Evolutionary conservation across 345 rosid species (phyloP), one percentile per base, ranked within the genome.

Genomic region (Eutrema yunnanense): DNA sequence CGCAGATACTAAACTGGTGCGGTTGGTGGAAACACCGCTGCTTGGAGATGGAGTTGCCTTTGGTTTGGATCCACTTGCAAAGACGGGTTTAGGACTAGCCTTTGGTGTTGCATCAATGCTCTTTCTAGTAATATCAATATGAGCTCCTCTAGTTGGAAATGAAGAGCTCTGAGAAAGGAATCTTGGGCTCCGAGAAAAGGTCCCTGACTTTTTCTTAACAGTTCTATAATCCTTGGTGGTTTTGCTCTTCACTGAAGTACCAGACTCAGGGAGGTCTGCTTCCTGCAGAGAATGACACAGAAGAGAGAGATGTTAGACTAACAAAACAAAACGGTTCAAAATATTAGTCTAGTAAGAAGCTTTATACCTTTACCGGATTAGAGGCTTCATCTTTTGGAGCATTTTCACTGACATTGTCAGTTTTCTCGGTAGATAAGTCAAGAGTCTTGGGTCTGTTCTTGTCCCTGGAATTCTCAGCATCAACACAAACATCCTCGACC

Each of bases 81-180:
- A 50, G 1, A 51, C 51, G 2, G 75, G 83, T 78, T 86, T 94
- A 58, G 29, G 52, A 64, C 46, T 63, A 14, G 72, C 46, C 67
- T 82, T 87, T 22, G 53, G 56, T 5, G 76, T 73, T 68, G 75
- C 71, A 57, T 77, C 89, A 63, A 83, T 71, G 78, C 89, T 94
- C 84, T 83, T 87, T 82, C 73, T 81, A 71, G 74, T 60, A 36
- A 80, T 83, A 74, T 84, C 84, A 60, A 63, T 58, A 33, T 50
- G 77, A 73, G 62, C 69, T 57, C 81, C 89, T 78, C 62, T 85
- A 55, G 82, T 80, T 4, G 95, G 88, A 80, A 89, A 89, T 43
- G 95, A 89, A 77, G 80, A 75, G 63, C 87, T 88, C 83, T 94
- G 95, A 50, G 95, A 87, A 64, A 89, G 77, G 14, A 63, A 69